Evolutionary conservation across 768 basidiomycete species (phyloP), one percentile per base, ranked within the genome.

Genomic region (Xerocomellus intermedius): DNA sequence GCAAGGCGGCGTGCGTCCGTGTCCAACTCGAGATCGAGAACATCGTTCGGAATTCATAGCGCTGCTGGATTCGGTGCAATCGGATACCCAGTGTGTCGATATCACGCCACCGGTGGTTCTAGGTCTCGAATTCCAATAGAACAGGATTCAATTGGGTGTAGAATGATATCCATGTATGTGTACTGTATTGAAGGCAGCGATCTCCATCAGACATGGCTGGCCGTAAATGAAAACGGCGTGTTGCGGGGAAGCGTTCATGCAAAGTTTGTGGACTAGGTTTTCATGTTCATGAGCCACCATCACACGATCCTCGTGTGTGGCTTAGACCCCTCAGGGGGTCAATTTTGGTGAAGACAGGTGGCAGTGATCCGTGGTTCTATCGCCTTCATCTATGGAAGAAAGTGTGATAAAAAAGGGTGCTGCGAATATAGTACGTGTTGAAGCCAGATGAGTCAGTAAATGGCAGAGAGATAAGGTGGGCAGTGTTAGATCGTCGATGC

Each of bases 1-100:
- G 85, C 16, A 80, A 72, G 22, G 83, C 86, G 4, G 83, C 85
- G 19, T 82, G 86, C 1, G 77, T 82, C 2, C 77, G 89, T 12
- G 78, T 86, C 24, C 77, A 83, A 67, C 73, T 87, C 32, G 82
- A 85, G 66, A 76, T 90, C 39, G 88, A 90, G 73, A 74, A 79
- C 47, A 82, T 87, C 56, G 75, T 85, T 72, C 69, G 52, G 52
- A 62, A 61, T 32, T 42, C 52, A 58, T 62, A 56, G 54, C 53
- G 47, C 60, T 47, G 52, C 42, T 45, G 57, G 62, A 10, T 39
- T 61, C 39, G 49, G 45, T 43, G 12, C 13, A 8, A 44, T 52
- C 48, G 19, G 51, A 52, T 28, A 19, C 26, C 24, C 10, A n/a
- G 41, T 36, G 43, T 35, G 49, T 46, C 32, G 24, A 38, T 60